These are phyloP conservation scores for Sporothrix brunneoviolacea DNA, from an alignment of 2,329 filamentous ascomycete species.

Conservation along the genomic window DNA sequence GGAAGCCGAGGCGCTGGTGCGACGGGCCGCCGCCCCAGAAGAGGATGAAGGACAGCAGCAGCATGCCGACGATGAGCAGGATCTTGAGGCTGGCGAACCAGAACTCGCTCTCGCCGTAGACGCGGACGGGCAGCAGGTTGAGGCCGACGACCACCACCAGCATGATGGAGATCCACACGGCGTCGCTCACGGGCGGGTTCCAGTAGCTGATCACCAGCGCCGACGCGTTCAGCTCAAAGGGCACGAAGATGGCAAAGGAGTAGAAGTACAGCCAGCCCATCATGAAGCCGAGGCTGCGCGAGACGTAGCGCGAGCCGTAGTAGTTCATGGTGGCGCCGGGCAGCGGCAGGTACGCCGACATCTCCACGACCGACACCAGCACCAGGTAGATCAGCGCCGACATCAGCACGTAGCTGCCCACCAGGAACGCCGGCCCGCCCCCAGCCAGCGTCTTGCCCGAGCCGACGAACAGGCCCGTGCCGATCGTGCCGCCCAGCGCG, in stretches of 20 bases:
- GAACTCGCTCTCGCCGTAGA: slow-evolving; percentile 56
- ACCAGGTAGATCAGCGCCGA: slow-evolving; percentile 50
- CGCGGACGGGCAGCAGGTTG: slow-evolving; percentile 25
- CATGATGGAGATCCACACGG: slow-evolving; percentile 33
- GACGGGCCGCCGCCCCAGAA: slow-evolving; percentile 49
- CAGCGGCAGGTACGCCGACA: slow-evolving; percentile 59
- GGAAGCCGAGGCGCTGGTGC: slow-evolving; percentile 41
- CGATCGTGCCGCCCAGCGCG: slow-evolving; percentile 33
- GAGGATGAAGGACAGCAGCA: slow-evolving; percentile 48
- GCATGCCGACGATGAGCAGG: slow-evolving; percentile 49
- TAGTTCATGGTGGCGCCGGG: slow-evolving; percentile 59
- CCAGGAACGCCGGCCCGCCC: slow-evolving; percentile 36
- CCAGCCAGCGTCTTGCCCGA: slow-evolving; percentile 42
- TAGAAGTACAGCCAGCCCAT: slow-evolving; percentile 44
- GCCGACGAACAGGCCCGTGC: slow-evolving; percentile 41
- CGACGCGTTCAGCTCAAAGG: slow-evolving; percentile 34
- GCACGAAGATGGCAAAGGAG: slow-evolving; percentile 33
- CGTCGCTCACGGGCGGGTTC: slow-evolving; percentile 31
- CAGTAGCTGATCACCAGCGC: slow-evolving; percentile 35
- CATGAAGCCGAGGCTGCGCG: slow-evolving; percentile 19
- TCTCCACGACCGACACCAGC: slow-evolving; percentile 62
- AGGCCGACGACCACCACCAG: slow-evolving; percentile 28
- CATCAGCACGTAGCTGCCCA: slow-evolving; percentile 36
- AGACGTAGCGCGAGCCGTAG: slow-evolving; percentile 46
- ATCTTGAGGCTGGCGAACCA: slow-evolving; percentile 56